Base-by-base conservation (phyloP, 192 early-diverging fungal genomes). In the Gonapodya prolifera region DNA sequence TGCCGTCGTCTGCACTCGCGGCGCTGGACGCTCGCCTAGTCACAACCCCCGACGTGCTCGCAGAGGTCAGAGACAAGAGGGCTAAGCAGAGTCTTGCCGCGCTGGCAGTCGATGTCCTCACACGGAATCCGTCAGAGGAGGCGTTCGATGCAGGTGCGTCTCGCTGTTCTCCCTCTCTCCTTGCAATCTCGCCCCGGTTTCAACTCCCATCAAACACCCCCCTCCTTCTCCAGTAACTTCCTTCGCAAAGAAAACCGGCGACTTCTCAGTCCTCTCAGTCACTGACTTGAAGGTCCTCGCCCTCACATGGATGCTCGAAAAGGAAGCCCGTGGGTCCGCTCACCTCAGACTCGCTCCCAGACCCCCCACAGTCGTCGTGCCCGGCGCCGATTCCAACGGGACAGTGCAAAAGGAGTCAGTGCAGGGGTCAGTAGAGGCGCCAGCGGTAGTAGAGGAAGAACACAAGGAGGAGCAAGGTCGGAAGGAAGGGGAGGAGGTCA, bases 201-300 rank as follows among this genome's bases (percentile, higher is more conserved):
- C 1, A 75, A 33, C 1, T 80, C 79, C 79, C 83, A 83, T 61
- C 80, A 83, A 77, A 69, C 79, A 69, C 32, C 77, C 30, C 32
- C 34, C 77, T n/a, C 18, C 29, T 32, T 34, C 29, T 13, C 79
- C 87, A 80, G 95, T 97, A 18, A 84, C 91, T 31, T 88, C 86
- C 2, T 97, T 97, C 84, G 86, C 96, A 61, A 93, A 91, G 78
- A 91, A 91, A 80, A 96, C 97, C 1, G 97, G 97, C 69, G 97
- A 99, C 84, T 96, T 89, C 81, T 80, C 91, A 30, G 84, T 85
- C 32, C 84, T 99, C 23, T 92, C 92, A 18, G 77, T 86, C 30
- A 90, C 92, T 17, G 97, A 99, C 91, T 80, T 98, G 74, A 93
- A 91, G 80, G 90, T 98, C 13, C 82, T 99, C 31, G 97, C 97